A percentile compares a stretch with the other conserved stretches of the same genome.
Conservation (phyloP, 352 stramenopile genomes). For the Globisporangium camurandrum region DNA sequence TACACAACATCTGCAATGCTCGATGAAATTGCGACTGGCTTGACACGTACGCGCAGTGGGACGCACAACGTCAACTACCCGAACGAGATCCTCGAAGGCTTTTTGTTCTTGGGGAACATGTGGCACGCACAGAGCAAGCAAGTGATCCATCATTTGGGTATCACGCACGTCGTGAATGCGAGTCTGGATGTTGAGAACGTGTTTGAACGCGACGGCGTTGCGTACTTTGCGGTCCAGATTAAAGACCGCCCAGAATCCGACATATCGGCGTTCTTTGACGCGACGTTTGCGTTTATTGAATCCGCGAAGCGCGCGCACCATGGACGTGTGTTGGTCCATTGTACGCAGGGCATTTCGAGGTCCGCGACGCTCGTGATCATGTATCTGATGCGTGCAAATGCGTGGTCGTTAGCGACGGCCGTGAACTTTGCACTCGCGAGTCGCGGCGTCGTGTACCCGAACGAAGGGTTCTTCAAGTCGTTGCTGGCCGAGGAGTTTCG, state of each 20-base stretch:
- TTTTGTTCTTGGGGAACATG: slow-evolving; percentile 85
- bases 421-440: slow-evolving; percentile 76
- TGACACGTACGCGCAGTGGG: slow-evolving; percentile 72
- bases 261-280: slow-evolving; percentile 65
- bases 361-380: slow-evolving; percentile 80
- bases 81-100: slow-evolving; percentile 83
- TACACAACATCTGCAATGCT: slow-evolving; percentile 67
- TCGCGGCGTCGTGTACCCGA: slow-evolving; percentile 75
- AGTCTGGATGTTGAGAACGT: slow-evolving; percentile 72
- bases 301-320: slow-evolving; percentile 68
- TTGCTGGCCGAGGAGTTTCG: slow-evolving; percentile 75
- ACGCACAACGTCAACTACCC: slow-evolving; percentile 86
- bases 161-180: slow-evolving; percentile 83
- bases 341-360: slow-evolving; percentile 78
- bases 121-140: slow-evolving; percentile 79
- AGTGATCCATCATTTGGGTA: slow-evolving; percentile 68
- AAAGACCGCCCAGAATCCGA: slow-evolving; percentile 69
- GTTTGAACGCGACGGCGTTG: slow-evolving; percentile 57
- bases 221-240: slow-evolving; percentile 76
- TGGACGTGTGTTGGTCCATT: slow-evolving; percentile 75
- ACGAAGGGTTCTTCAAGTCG: slow-evolving; percentile 69
- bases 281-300: slow-evolving; percentile 70
- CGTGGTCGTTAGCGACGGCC: slow-evolving; percentile 77
- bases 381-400: slow-evolving; percentile 81
- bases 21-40: slow-evolving; percentile 43